Evolutionary conservation across 2,329 filamentous ascomycete species (phyloP), one percentile per base, ranked within the genome.

Genomic region (Neonectria neomacrospora): DNA sequence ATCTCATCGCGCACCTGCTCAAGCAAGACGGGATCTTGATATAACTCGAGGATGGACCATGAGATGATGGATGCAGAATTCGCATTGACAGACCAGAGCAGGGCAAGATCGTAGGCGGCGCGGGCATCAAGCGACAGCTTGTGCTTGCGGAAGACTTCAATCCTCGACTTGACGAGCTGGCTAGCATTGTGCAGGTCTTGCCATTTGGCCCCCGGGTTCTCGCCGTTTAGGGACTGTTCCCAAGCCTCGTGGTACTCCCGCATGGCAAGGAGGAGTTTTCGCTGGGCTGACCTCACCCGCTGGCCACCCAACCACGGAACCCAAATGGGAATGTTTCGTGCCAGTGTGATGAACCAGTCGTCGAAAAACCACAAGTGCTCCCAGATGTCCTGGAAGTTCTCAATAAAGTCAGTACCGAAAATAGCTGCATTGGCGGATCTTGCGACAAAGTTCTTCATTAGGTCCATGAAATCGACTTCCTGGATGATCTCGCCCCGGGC

Each of bases 41-140:
- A 77, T 10, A 82, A 70, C 53, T 82, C 78, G 55, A 78, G 77
- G 1, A 83, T 67, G 66, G 81, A 74, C 81, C 81, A 83, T 6
- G 75, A 74, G 3, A 77, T 71, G 30, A 81, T 71, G 1, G 75
- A 73, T 32, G 80, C 76, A 2, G 79, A 74, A 58, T 80, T 80
- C 23, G 77, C 74, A 53, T 79, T 80, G 30, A 80, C 71, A 22
- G 71, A 76, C 80, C 75, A 83, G 16, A 76, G 73, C 54, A 78
- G 71, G 3, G 67, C 76, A 11, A 81, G 61, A 28, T 81, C 79
- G 48, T 70, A 73, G 1, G 74, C 68, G 3, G 79, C 77, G 2
- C 79, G 74, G 2, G 74, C 74, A 11, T 75, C 66, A 1, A 76
- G 63, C 1, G 77, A 70, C 5, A 80, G 41, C 1, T 69, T 68